phyloP scores from a whole-genome alignment of 1,284 basidiomycete genomes.

The Puccinia coronata region DNA sequence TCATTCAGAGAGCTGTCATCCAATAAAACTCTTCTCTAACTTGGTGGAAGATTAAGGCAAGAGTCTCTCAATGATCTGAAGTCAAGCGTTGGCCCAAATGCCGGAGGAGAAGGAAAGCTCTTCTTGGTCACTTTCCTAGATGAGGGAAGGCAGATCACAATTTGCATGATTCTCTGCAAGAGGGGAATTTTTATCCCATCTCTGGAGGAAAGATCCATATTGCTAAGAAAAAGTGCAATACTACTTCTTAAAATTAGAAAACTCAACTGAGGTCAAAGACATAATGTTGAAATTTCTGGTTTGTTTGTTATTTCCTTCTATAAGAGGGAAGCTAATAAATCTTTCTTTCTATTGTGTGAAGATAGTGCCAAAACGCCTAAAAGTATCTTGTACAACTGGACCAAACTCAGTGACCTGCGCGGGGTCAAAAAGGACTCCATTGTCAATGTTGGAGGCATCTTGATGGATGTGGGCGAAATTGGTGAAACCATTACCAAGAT shows the following conservation, averaged over 20 bases:
- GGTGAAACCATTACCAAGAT: conserved; percentile 73
- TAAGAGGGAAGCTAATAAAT: too few relatives aligned
- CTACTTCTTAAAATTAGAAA: conserved; percentile 90
- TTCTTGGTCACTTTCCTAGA: conserved; percentile 94
- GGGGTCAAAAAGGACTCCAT: conserved; percentile 72
- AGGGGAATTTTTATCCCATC: conserved; percentile 90
- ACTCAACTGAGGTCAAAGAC: conserved; percentile 73
- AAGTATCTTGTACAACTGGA: conserved; percentile 76
- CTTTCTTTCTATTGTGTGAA: conserved; percentile 63
- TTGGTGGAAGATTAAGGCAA: conserved; percentile 91
- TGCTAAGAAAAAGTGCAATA: conserved; percentile 96
- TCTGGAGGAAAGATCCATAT: conserved; percentile 88
- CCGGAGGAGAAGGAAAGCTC: conserved; percentile 88
- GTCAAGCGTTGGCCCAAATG: conserved; percentile 87
- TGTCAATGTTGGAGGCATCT: conserved; percentile 80
- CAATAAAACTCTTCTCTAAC: conserved; percentile 7
- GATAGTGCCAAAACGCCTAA: conserved; percentile 74
- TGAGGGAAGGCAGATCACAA: conserved; percentile 86
- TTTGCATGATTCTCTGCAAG: conserved; percentile 79
- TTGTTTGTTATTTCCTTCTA: too few relatives aligned
- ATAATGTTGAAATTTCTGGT: conserved; percentile 57
- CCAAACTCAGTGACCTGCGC: conserved; percentile 69
- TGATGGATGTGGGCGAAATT: conserved; percentile 75
- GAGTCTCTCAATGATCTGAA: conserved; percentile 85
- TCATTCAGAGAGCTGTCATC: not conserved